Evolutionary conservation across 2,329 filamentous ascomycete species (phyloP).

Genomic region (Xylariaceae sp.): DNA sequence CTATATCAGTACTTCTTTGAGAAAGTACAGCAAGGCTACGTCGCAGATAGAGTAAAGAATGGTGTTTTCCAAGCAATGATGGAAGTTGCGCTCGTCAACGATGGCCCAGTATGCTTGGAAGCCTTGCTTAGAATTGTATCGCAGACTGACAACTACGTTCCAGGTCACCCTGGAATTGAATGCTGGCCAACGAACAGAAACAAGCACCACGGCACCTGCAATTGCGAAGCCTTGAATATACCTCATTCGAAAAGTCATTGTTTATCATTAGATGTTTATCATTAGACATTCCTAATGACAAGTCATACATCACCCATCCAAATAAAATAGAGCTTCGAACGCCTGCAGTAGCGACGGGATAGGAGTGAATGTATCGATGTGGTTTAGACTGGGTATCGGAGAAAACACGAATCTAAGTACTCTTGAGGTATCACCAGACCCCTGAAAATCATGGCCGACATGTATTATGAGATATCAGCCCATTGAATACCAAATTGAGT

Average conservation of each 20-base stretch:
- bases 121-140: not conserved
- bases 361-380: too few species aligned
- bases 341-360: too few species aligned
- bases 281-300: too few species aligned
- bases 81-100: slow-evolving; percentile 90
- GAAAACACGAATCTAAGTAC: too few species aligned
- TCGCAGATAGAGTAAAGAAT: slow-evolving; percentile 75
- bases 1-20: slow-evolving; percentile 82
- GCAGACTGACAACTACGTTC: slow-evolving; percentile 8
- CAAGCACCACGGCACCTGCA: slow-evolving; percentile 5
- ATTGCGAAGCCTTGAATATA: slow-evolving; percentile 3
- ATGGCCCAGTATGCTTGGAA: slow-evolving; percentile 55
- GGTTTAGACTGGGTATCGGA: too few species aligned
- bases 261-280: too few species aligned
- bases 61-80: slow-evolving; percentile 99
- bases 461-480: too few species aligned
- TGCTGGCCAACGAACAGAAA: slow-evolving; percentile 17
- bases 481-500: too few species aligned
- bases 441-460: too few species aligned
- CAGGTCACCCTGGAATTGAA: slow-evolving; percentile 37
- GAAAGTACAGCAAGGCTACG: slow-evolving; percentile 70
- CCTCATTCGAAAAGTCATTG: not conserved
- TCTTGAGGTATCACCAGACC: too few species aligned
- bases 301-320: too few species aligned
- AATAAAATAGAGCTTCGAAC: too few species aligned